Evolutionary conservation across 1,284 basidiomycete species (phyloP).

Genomic region (Cutaneotrichosporon curvatum): DNA sequence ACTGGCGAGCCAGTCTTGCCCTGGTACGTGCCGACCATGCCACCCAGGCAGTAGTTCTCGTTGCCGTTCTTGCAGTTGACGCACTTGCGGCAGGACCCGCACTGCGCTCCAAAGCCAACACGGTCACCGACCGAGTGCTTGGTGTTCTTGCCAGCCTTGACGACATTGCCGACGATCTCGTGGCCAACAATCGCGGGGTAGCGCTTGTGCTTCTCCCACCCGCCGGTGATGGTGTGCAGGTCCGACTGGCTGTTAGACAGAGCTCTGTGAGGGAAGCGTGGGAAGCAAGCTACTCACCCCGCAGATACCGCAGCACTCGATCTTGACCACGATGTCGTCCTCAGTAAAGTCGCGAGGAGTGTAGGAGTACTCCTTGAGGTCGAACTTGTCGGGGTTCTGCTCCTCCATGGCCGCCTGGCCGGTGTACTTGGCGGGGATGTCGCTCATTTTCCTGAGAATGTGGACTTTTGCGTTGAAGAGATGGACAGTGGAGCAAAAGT

Average conservation of each 20-base stretch:
- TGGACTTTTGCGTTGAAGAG: too few relatives aligned
- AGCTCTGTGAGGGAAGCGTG: background rate
- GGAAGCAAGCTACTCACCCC: conserved; percentile 5
- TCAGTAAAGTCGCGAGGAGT: conserved; percentile 27
- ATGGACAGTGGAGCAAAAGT: too few relatives aligned
- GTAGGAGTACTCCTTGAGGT: conserved; percentile 23
- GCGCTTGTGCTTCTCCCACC: conserved; percentile 18
- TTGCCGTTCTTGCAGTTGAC: conserved; percentile 53
- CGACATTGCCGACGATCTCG: conserved; percentile 49
- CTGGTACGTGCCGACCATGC: conserved; percentile 14
- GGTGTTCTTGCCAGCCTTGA: conserved; percentile 43
- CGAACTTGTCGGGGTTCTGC: conserved; percentile 20
- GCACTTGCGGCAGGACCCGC: conserved; percentile 54
- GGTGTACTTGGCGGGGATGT: conserved; percentile 17
- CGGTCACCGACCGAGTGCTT: conserved; percentile 57
- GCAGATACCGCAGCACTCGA: conserved; percentile 21
- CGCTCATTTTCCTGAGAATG: too few relatives aligned
- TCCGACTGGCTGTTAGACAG: conserved; percentile 16
- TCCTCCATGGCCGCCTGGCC: conserved; percentile 22
- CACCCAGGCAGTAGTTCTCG: conserved; percentile 52
- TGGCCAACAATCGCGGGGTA: conserved; percentile 43
- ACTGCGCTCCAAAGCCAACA: conserved; percentile 60
- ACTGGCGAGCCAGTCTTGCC: conserved; percentile 15
- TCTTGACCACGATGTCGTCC: conserved; percentile 24
- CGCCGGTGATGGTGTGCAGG: conserved; percentile 26